Conservation (phyloP, 768 basidiomycete species). For the Infundibulicybe gibba region DNA sequence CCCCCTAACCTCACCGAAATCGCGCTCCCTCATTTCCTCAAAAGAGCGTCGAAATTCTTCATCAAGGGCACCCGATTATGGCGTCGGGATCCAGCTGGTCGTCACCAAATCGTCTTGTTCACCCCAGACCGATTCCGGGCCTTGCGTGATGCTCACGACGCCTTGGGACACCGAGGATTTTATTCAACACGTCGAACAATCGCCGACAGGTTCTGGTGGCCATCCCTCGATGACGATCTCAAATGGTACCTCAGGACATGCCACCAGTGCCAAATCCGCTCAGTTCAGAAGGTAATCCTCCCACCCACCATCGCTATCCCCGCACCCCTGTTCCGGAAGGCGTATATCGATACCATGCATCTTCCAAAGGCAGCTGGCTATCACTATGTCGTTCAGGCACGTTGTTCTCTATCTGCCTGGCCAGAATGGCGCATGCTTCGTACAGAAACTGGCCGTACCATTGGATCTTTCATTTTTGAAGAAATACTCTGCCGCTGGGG, state of each 20-base stretch:
- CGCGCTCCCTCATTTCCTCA: background rate
- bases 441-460: slow-evolving; percentile 18
- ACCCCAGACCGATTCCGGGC: background rate
- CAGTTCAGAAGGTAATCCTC: slow-evolving; percentile 15
- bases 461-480: slow-evolving; percentile 30
- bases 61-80: background rate
- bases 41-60: background rate
- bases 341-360: slow-evolving; percentile 36
- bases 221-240: slow-evolving; percentile 14
- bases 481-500: slow-evolving; percentile 27
- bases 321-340: slow-evolving; percentile 25
- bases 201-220: slow-evolving; percentile 27
- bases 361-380: slow-evolving; percentile 29
- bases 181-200: background rate
- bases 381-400: slow-evolving; percentile 31
- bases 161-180: background rate
- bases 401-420: slow-evolving; percentile 26
- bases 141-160: background rate
- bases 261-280: slow-evolving; percentile 22
- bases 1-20: background rate
- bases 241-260: slow-evolving; percentile 22
- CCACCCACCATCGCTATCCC: slow-evolving; percentile 19
- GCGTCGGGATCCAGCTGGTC: background rate
- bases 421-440: slow-evolving; percentile 24
- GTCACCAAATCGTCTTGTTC: background rate